Evolutionary conservation across 1,284 basidiomycete species (phyloP).

Genomic region (Cryptococcus hybrid): DNA sequence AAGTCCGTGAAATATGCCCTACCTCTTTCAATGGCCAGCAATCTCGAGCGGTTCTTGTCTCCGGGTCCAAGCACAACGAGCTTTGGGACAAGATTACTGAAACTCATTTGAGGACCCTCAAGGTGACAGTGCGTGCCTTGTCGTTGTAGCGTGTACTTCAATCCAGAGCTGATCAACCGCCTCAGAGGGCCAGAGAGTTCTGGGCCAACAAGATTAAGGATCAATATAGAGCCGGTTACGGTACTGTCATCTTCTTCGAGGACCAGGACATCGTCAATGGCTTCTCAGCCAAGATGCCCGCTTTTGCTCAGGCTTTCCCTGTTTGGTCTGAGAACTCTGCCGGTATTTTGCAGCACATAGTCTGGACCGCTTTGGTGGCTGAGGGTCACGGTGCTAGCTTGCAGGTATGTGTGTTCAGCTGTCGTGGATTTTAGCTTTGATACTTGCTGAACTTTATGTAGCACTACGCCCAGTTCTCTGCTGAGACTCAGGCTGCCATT

Average conservation of each 20-base stretch:
- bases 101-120: background rate
- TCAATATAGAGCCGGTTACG: conserved; percentile 49
- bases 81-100: conserved; percentile 50
- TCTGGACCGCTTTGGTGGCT: conserved; percentile 52
- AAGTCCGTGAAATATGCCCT: conserved; percentile 50
- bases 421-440: background rate
- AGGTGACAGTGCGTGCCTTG: background rate
- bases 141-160: background rate
- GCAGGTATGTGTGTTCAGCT: conserved; percentile 32
- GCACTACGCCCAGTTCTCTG: conserved; percentile 36
- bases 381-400: conserved; percentile 54
- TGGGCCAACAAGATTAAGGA: conserved; percentile 34
- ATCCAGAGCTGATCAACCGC: background rate
- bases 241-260: conserved; percentile 54
- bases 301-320: conserved; percentile 30
- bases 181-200: conserved; percentile 13
- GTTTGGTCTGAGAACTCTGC: conserved; percentile 32
- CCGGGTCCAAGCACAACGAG: conserved; percentile 49
- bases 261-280: conserved; percentile 51
- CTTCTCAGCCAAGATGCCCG: conserved; percentile 49
- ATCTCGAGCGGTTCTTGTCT: conserved; percentile 51
- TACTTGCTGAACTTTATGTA: conserved; percentile 17
- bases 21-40: conserved; percentile 53
- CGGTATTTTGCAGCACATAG: conserved; percentile 50
- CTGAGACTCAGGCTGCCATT: conserved; percentile 33